These are phyloP conservation scores for Blastobotrys muscicola DNA, from an alignment of 805 yeast genomes.

Conservation along the genomic window DNA sequence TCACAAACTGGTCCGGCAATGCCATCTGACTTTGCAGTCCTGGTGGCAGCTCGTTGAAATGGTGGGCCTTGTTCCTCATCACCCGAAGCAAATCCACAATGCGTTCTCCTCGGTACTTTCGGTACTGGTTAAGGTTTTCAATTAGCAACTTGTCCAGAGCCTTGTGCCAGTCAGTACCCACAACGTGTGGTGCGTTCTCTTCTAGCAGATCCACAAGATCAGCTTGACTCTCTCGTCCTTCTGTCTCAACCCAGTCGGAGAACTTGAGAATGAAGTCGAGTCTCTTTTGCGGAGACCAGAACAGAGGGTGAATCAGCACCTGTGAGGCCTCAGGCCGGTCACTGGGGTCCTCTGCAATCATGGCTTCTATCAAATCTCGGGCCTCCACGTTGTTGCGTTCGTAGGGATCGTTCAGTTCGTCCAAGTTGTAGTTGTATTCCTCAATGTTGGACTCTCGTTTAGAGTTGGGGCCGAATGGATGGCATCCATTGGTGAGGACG, in stretches of 20 bases:
- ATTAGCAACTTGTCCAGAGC: conserved; percentile 64
- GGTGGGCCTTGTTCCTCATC: conserved; percentile 87
- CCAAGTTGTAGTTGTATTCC: conserved; percentile 43
- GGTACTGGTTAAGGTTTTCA: conserved; percentile 79
- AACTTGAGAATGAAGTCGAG: conserved; percentile 78
- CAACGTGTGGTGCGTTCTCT: conserved; percentile 31
- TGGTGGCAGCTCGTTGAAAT: conserved; percentile 78
- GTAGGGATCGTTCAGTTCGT: conserved; percentile 30
- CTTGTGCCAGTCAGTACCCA: conserved; percentile 60
- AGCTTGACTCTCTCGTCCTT: conserved; percentile 71
- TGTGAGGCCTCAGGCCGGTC: conserved; percentile 59
- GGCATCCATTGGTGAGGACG: conserved; percentile 70
- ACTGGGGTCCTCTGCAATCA: conserved; percentile 63
- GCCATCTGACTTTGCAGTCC: conserved; percentile 58
- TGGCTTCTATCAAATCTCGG: conserved; percentile 54
- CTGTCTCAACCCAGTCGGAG: conserved; percentile 85
- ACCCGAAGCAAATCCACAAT: conserved; percentile 84
- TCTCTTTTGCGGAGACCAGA: conserved; percentile 69
- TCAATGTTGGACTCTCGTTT: conserved; percentile 77
- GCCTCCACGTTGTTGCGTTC: conserved; percentile 48
- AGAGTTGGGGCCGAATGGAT: conserved; percentile 93
- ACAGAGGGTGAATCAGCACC: conserved; percentile 76
- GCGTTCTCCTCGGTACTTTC: conserved; percentile 73
- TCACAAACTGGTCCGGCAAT: conserved; percentile 75
- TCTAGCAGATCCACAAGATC: conserved; percentile 49